These are phyloP conservation scores for Oryza nivara DNA, from an alignment of 176 grass and related monocot genomes.

Conservation along the genomic window DNA sequence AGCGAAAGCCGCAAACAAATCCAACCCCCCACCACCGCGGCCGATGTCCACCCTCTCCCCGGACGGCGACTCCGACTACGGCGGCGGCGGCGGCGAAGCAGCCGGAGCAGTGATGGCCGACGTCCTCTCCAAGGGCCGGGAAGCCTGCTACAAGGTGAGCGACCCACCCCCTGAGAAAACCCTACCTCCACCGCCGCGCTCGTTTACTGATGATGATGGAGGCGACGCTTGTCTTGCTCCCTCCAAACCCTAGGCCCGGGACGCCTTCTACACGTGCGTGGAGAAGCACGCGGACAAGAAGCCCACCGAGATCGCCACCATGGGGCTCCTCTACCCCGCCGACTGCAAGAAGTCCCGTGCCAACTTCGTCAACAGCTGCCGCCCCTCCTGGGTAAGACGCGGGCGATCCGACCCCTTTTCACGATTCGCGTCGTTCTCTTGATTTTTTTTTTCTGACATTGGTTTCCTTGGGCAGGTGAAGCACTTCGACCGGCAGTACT, in stretches of 20 bases:
- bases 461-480: constrained; percentile 62
- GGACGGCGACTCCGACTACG: constrained; percentile 6
- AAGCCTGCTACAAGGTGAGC: constrained; percentile 84
- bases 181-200: not conserved
- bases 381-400: constrained; percentile 68
- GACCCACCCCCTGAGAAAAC: not conserved
- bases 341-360: constrained; percentile 78
- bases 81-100: not conserved
- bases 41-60: constrained; percentile 37
- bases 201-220: constrained; percentile 1
- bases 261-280: constrained; percentile 85
- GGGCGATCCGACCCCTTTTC: not conserved
- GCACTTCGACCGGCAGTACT: constrained; percentile 90
- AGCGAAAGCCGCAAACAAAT: constrained; percentile 42
- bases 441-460: not conserved
- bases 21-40: constrained; percentile 16
- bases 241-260: constrained; percentile 56
- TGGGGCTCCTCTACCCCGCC: constrained; percentile 76
- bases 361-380: constrained; percentile 71
- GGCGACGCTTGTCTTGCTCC: not conserved
- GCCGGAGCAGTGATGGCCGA: constrained; percentile 61
- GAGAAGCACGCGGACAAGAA: constrained; percentile 85
- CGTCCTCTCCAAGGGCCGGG: constrained; percentile 78
- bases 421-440: not conserved
- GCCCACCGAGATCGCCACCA: constrained; percentile 85